Conservation (phyloP, 73 alveolate species). For the Uronychia setigera region DNA sequence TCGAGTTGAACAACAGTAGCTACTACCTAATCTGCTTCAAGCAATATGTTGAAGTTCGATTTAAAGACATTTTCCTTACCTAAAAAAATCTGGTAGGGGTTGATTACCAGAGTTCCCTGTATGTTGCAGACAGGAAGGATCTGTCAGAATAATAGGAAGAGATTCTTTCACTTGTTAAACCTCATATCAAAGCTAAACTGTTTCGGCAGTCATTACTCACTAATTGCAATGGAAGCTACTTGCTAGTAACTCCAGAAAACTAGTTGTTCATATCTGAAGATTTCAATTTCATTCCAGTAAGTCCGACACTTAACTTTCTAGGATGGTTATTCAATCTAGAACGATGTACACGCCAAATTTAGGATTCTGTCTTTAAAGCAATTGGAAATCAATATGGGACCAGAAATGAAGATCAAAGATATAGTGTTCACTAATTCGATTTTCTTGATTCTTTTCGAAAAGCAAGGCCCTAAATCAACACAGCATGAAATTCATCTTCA, state of each 20-base stretch:
- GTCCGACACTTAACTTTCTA: neutral
- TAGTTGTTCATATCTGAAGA: neutral
- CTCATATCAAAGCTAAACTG: neutral
- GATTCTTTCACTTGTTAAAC: neutral
- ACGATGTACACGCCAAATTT: neutral
- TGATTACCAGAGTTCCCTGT: neutral
- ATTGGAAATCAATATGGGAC: neutral
- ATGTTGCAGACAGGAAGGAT: neutral
- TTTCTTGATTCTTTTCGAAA: too few relatives aligned
- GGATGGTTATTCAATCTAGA: neutral
- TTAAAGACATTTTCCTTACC: neutral
- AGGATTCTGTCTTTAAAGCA: neutral
- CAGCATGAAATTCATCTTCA: too few relatives aligned
- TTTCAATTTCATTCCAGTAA: neutral
- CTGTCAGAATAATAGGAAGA: neutral
- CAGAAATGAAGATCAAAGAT: neutral
- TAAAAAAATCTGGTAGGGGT: neutral
- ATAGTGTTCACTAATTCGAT: too few relatives aligned
- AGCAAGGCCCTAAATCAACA: too few relatives aligned
- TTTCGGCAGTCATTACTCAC: neutral
- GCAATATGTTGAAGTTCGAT: neutral
- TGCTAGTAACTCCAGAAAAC: neutral
- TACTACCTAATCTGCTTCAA: neutral
- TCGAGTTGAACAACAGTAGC: neutral
- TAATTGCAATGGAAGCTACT: neutral